These are phyloP conservation scores for Puya raimondii DNA, from an alignment of 176 grass and related monocot species.

Conservation along the genomic window DNA sequence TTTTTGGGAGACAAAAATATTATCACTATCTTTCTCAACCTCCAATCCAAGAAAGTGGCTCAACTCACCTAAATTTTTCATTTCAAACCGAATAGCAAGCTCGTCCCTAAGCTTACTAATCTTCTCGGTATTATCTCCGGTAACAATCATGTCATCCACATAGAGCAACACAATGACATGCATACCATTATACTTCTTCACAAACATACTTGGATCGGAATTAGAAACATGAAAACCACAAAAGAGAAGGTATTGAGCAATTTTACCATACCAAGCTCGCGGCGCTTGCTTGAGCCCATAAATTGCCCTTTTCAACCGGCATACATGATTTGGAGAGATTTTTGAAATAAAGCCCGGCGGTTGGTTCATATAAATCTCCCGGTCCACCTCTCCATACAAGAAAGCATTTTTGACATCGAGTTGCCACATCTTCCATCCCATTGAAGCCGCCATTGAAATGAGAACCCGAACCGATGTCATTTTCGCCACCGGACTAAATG, in stretches of 20 bases:
- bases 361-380: not conserved
- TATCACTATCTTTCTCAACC: not conserved
- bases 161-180: not conserved
- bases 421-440: not conserved
- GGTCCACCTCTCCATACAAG: slow-evolving; percentile 1
- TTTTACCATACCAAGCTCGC: slow-evolving; percentile 5
- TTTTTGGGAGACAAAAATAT: not conserved
- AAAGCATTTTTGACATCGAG: slow-evolving; percentile 4
- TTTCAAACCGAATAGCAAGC: not conserved
- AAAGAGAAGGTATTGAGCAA: not conserved
- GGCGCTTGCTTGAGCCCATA: not conserved
- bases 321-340: not conserved
- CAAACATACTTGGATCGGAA: not conserved
- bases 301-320: not conserved
- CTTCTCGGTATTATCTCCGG: not conserved
- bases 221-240: not conserved
- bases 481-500: not conserved
- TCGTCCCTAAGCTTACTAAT: not conserved
- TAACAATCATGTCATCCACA: not conserved
- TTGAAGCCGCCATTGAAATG: not conserved
- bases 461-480: not conserved
- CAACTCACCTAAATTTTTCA: slow-evolving; percentile 4
- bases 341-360: not conserved
- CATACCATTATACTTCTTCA: not conserved
- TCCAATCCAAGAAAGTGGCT: not conserved